Base-by-base conservation (phyloP, 2,329 filamentous ascomycete genomes). In the Xylogone sp. region DNA sequence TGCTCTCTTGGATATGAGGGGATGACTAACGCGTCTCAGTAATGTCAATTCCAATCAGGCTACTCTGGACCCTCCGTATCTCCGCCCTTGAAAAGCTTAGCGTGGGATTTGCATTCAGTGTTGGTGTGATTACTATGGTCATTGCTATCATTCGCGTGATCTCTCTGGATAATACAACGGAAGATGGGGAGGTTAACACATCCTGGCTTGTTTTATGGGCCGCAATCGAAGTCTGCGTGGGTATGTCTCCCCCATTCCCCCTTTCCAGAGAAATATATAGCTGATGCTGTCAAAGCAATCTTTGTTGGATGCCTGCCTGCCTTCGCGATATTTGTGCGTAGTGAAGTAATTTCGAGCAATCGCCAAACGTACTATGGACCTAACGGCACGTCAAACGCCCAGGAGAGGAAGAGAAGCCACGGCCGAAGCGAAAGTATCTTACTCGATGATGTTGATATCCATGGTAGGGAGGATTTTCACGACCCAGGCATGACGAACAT, bases 51-150 rank as follows among this genome's bases (percentile, higher is more conserved):
- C 56, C 56, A 9, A 42, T 58, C 13, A 54, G 48, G 7, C 22
- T 56, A n/a, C 49, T 57, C 21, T 52, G 45, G 31, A 51, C 44
- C 21, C 49, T 59, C 10, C 52, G 44, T 10, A 57, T 55, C 4
- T 53, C 56, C 2, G 43, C 29, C 3, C 20, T 43, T 3, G 43
- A 59, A 48, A 59, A 56, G 27, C 10, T 55, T 13, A 50, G 46
- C 27, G 21, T 59, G 6, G 53, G 54, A 18, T 19, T 57, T 42
- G 50, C 53, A 43, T 59, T 59, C 43, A 22, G 43, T 3, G 55
- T 57, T 39, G 56, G 56, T 18, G 46, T 53, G n/a, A 55, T 59
- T 22, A 59, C 56, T 18, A 59, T 59, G 49, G 42, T 55, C 29
- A 45, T 54, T 45, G 56, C 55, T 22, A 52, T 59, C 10, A 49